Conservation (phyloP, 805 yeast species). For the Pichia membranifaciens region DNA sequence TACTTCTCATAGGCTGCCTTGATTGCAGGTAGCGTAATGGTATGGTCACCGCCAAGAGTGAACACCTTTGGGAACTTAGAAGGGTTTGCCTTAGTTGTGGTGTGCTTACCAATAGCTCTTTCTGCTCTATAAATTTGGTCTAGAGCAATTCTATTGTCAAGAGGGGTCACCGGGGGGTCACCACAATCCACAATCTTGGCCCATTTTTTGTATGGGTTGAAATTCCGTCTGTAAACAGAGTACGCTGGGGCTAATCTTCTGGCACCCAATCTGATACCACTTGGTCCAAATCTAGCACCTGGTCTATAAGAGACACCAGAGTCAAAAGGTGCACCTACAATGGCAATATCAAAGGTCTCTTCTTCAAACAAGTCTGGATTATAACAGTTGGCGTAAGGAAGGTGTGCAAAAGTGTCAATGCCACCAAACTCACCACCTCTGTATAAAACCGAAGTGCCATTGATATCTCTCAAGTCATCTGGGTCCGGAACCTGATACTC, state of each 20-base stretch:
- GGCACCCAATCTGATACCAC: constrained; percentile 36
- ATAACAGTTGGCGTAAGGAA: constrained; percentile 44
- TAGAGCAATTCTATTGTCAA: constrained; percentile 48
- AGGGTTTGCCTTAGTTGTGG: constrained; percentile 15
- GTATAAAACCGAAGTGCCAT: constrained; percentile 34
- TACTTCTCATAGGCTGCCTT: constrained; percentile 43
- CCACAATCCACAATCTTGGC: constrained; percentile 47
- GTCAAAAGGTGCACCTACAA: constrained; percentile 54
- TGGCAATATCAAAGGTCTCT: constrained; percentile 42
- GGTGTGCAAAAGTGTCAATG: constrained; percentile 47
- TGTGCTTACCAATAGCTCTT: constrained; percentile 39
- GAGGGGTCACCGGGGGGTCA: constrained; percentile 52
- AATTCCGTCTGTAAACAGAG: constrained; percentile 33
- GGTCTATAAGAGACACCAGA: constrained; percentile 49
- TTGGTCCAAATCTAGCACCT: constrained; percentile 55
- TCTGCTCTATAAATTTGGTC: constrained; percentile 50
- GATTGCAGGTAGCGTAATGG: constrained; percentile 45
- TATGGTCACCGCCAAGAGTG: constrained; percentile 58
- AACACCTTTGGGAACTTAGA: constrained; percentile 35
- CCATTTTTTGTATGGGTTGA: constrained; percentile 38
- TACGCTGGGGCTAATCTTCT: constrained; percentile 37
- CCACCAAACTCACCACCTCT: constrained; percentile 49
- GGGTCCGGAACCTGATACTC: constrained; percentile 25
- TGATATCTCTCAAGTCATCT: constrained; percentile 24
- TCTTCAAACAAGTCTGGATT: constrained; percentile 31